Percentiles rank a stretch among this genome's conserved stretches.
phyloP scores from a whole-genome alignment of 1,284 basidiomycete genomes.

The Trametes sp. region DNA sequence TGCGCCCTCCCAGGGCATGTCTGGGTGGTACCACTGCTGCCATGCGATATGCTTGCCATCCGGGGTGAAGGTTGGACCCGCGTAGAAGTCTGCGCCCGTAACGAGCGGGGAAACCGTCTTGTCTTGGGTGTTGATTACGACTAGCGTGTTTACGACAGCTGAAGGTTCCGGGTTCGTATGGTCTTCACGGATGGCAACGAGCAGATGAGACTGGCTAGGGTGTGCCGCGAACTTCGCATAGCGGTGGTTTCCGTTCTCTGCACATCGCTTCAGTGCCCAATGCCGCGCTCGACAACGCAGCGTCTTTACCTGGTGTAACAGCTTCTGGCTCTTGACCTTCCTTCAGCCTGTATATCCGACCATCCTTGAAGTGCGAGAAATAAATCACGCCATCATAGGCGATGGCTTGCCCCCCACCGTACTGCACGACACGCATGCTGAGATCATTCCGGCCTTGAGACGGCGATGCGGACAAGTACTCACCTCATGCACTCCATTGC shows the following conservation, averaged over 20 bases:
- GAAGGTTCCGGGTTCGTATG: conserved; percentile 66
- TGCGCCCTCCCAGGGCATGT: conserved; percentile 85
- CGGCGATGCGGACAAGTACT: conserved; percentile 5
- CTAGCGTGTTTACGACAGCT: conserved; percentile 64
- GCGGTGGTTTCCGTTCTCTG: conserved; percentile 59
- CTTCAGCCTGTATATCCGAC: conserved; percentile 55
- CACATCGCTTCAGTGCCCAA: background rate
- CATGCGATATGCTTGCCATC: conserved; percentile 73
- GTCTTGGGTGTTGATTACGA: conserved; percentile 57
- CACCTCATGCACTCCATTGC: conserved; percentile 67
- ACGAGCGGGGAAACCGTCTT: conserved; percentile 52
- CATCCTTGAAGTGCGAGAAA: conserved; percentile 64
- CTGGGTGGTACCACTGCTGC: conserved; percentile 79
- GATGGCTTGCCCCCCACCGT: conserved; percentile 58
- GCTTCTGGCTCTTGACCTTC: conserved; percentile 51
- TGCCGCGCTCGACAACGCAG: too few relatives aligned
- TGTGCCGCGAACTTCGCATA: conserved; percentile 64
- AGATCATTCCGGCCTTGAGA: too few relatives aligned
- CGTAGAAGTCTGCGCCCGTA: conserved; percentile 75
- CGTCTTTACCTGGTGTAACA: conserved; percentile 75
- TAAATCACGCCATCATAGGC: conserved; percentile 57
- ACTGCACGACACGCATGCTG: conserved; percentile 27
- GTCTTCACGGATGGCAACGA: conserved; percentile 71
- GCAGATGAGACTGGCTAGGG: conserved; percentile 52
- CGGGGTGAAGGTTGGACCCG: conserved; percentile 67